phyloP scores from a whole-genome alignment of 2,329 filamentous ascomycete species.

The Sporothrix humicola region DNA sequence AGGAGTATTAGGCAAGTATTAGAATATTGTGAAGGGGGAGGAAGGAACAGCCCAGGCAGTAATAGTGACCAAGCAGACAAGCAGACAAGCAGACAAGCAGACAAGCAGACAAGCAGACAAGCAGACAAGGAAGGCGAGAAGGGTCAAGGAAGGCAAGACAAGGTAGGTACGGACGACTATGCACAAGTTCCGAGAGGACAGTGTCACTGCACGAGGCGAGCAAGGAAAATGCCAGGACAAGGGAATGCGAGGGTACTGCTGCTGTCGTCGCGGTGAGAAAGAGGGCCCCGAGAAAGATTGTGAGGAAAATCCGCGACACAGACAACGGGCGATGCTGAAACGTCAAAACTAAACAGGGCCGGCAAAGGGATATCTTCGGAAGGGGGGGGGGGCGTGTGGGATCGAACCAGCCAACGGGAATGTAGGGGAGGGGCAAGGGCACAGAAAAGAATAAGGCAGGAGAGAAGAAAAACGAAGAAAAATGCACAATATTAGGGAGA shows the following conservation, averaged over 20 bases:
- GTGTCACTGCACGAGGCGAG: not conserved
- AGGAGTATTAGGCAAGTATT: not conserved
- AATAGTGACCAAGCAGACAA: slow-evolving; percentile 5
- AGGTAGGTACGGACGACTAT: not conserved
- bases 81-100: slow-evolving; percentile 11
- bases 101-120: slow-evolving; percentile 7
- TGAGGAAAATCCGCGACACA: slow-evolving; percentile 43
- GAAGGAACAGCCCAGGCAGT: slow-evolving; percentile 20
- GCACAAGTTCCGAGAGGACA: slow-evolving; percentile 4
- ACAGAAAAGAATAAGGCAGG: not conserved
- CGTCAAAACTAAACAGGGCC: slow-evolving; percentile 39
- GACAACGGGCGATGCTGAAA: slow-evolving; percentile 41
- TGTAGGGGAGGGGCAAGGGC: slow-evolving; percentile 18
- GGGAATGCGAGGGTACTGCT: not conserved
- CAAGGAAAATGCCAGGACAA: not conserved
- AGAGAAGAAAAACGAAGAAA: not conserved
- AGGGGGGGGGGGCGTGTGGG: slow-evolving; percentile 29
- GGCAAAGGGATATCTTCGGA: slow-evolving; percentile 36
- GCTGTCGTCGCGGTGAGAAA: not conserved
- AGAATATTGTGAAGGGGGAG: slow-evolving; percentile 16
- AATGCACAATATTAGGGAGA: not conserved
- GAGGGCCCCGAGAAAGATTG: slow-evolving; percentile 6
- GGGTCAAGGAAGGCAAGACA: not conserved
- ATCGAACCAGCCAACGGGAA: slow-evolving; percentile 29
- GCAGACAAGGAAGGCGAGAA: not conserved